Percentiles rank a stretch among this genome's conserved stretches.
These are phyloP conservation scores for Schizonepeta tenuifolia DNA, from an alignment of 257 asterid species.

Conservation along the genomic window DNA sequence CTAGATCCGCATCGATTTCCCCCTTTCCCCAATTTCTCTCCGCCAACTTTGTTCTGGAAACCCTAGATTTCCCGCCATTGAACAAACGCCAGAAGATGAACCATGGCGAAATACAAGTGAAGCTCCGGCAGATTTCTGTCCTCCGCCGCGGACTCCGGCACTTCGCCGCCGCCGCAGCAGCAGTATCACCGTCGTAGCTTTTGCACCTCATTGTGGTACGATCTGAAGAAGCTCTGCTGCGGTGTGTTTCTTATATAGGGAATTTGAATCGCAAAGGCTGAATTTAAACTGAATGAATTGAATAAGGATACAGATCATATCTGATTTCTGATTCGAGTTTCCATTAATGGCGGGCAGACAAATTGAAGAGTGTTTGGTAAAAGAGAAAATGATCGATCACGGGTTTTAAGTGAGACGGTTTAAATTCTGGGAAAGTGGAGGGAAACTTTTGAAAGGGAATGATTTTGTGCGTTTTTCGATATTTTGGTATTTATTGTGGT, in stretches of 20 bases:
- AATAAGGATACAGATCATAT: not conserved
- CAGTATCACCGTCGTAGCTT: constrained; percentile 35
- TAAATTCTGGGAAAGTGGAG: constrained; percentile 34
- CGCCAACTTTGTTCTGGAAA: constrained; percentile 14
- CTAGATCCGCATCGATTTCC: constrained; percentile 24
- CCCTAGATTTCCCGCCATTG: constrained; percentile 35
- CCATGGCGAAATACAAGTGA: constrained; percentile 60
- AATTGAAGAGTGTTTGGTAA: constrained; percentile 41
- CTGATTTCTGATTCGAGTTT: not conserved
- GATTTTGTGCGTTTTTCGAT: constrained; percentile 11
- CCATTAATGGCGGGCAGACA: constrained; percentile 46
- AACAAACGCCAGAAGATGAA: constrained; percentile 49
- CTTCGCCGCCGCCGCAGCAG: constrained; percentile 19
- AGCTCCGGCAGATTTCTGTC: constrained; percentile 48
- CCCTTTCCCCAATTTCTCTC: constrained; percentile 32
- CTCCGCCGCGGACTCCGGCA: constrained; percentile 27
- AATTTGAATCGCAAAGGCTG: not conserved
- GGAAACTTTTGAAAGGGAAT: constrained; percentile 31
- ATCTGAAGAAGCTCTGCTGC: constrained; percentile 5
- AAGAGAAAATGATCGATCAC: constrained; percentile 38
- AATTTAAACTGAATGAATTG: constrained; percentile 17
- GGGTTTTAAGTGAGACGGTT: constrained; percentile 41
- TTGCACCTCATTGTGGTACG: constrained; percentile 35
- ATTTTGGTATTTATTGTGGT: constrained; percentile 31
- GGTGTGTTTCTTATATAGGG: constrained; percentile 31